These are phyloP conservation scores for Dactylellina haptotyla DNA, from an alignment of 2,329 filamentous ascomycete species.

Conservation along the genomic window DNA sequence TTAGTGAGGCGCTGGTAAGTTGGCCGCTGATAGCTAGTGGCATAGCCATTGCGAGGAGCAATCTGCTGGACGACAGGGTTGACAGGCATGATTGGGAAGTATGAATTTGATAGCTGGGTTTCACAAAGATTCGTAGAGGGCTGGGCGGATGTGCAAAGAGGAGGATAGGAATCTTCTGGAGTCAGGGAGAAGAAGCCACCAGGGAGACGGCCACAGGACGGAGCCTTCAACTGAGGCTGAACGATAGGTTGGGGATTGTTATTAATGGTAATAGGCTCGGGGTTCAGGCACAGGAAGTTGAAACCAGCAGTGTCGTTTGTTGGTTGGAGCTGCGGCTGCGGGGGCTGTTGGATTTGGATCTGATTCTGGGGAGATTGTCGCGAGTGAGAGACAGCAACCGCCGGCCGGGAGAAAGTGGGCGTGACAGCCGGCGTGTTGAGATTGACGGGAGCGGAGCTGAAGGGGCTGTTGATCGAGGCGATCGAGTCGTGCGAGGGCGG, in stretches of 20 bases:
- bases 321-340: slow-evolving; percentile 13
- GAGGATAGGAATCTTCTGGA: slow-evolving; percentile 56
- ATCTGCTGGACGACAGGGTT: slow-evolving; percentile 57
- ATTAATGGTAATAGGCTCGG: slow-evolving; percentile 27
- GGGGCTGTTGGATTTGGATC: slow-evolving; percentile 1
- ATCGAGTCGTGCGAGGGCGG: slow-evolving; percentile 38
- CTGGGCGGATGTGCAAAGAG: slow-evolving; percentile 55
- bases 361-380: slow-evolving; percentile 38
- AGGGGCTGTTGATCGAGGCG: slow-evolving; percentile 6
- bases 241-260: slow-evolving; percentile 18
- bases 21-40: slow-evolving; percentile 38
- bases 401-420: slow-evolving; percentile 17
- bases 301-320: slow-evolving; percentile 28
- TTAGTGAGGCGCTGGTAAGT: slow-evolving; percentile 55
- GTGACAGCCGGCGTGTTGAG: slow-evolving; percentile 9
- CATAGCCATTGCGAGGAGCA: slow-evolving; percentile 47
- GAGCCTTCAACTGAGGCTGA: slow-evolving; percentile 25
- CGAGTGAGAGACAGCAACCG: slow-evolving; percentile 30
- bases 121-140: slow-evolving; percentile 24
- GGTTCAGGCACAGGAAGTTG: slow-evolving; percentile 42
- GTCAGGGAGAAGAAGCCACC: slow-evolving; percentile 58
- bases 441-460: background rate
- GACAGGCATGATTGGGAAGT: slow-evolving; percentile 56
- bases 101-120: slow-evolving; percentile 22
- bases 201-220: slow-evolving; percentile 50